Evolutionary conservation across 2,329 filamentous ascomycete species (phyloP), one percentile per base, ranked within the genome.

Genomic region (Xylariaceae sp.): DNA sequence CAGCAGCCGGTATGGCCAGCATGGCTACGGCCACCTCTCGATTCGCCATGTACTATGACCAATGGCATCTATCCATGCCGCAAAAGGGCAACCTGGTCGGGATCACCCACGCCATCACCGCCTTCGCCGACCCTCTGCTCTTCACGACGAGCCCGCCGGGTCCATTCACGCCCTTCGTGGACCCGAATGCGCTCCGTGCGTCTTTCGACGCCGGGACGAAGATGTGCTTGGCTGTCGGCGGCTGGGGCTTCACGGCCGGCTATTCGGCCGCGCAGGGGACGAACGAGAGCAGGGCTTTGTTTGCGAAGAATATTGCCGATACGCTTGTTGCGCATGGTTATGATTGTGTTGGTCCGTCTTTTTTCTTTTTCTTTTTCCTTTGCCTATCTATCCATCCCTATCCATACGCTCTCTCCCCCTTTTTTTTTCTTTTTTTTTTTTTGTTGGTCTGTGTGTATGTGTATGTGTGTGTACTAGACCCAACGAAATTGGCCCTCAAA

Each of bases 171-270:
- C 66, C 66, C 5, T 68, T 67, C 53, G 59, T 61, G 26, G 53
- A 62, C n/a, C 52, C 63, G 8, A 56, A 47, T 19, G 57, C 55
- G 3, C 62, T 77, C 11, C 78, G 82, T 3, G 55, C 65, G 19
- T 71, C 74, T 51, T 83, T 85, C 56, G 69, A 70, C 5, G 56
- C 70, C 0, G 74, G 73, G 30, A 84, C 84, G 26, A 84, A 86
- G 61, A 70, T 90, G 27, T 78, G 86, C 72, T 76, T 90, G 39
- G 86, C 87, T 26, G 82, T 91, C 59, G 87, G 87, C 8, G 87
- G 87, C 50, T 91, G 87, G 87, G 86, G 86, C 0, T 84, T 89
- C 56, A 84, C 79, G 0, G 67, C 69, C 5, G 86, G 85, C 0
- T 90, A 88, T 64, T 76, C 79, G 0, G 68, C 67, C 7, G 85